Evolutionary conservation across 2,329 filamentous ascomycete genomes (phyloP), one percentile per base, ranked within the genome.

Genomic region (Cadophora sp.): DNA sequence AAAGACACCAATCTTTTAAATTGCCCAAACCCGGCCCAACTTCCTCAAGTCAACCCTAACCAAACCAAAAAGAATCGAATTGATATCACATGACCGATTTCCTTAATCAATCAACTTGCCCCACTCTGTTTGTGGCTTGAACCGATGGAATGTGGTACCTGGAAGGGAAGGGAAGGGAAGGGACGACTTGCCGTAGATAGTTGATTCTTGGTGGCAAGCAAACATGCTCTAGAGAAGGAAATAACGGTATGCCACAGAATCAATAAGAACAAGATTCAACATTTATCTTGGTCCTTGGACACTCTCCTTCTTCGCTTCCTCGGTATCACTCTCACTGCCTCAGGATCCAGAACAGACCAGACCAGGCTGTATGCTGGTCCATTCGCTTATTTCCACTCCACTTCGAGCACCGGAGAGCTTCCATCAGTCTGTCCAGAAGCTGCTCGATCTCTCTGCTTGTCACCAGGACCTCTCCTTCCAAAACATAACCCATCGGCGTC

Each of bases 401-500:
- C 56, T 59, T 59, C 31, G 56, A 59, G 56, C 34, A 59, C 31
- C 34, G 11, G 56, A 24, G 56, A 59, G 56, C 56, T 59, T 59
- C 56, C 56, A 59, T 27, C 51, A 27, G 27, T 55, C 51, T 55
- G 51, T 55, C 26, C 51, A 16, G 22, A 59, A 59, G 56, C 19
- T 40, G 55, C n/a, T 40, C 31, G 55, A n/a, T 40, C 31, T 34
- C 27, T 58, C 50, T 46, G n/a, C 34, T 51, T 58, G 34, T 48
- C 27, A 46, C 58, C 51, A 65, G 14, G 24, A 66, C 53, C 26
- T 48, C 53, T 37, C 34, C 29, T 50, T 53, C 29, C 53, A 43
- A n/a, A n/a, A 60, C 31, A 48, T 58, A n/a, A 46, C 53, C 51
- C 27, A 59, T 53, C 69, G 68, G 71, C 67, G 53, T 73, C 65